These are phyloP conservation scores for Diutina mesorugosa DNA, from an alignment of 1,139 yeast species.

Conservation along the genomic window DNA sequence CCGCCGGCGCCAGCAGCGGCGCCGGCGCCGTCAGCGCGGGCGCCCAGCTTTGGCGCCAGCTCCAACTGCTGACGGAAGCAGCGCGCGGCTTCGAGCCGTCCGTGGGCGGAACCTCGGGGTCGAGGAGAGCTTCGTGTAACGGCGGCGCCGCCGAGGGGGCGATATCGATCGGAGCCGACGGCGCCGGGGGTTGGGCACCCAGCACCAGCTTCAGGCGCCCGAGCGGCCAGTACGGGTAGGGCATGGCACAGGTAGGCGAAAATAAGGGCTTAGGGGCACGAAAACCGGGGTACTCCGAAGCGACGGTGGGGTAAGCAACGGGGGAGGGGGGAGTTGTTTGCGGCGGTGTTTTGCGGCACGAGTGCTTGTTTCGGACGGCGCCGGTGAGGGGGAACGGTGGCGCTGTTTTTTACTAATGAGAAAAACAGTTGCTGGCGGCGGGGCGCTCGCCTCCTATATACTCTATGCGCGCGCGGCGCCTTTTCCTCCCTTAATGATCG, in stretches of 20 bases:
- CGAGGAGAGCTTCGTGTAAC: not conserved
- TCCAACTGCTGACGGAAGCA: not conserved
- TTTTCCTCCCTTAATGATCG: no score
- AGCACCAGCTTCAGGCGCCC: not conserved
- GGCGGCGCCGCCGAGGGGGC: not conserved
- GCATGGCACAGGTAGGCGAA: not conserved
- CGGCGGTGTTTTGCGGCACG: no score
- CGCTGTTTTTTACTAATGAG: no score
- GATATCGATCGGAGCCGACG: not conserved
- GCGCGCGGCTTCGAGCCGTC: not conserved
- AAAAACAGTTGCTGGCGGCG: not conserved
- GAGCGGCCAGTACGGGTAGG: constrained; percentile 1
- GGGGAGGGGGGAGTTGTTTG: no score
- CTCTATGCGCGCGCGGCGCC: not conserved
- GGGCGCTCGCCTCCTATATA: not conserved
- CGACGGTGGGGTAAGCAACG: no score
- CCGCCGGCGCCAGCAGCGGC: not conserved
- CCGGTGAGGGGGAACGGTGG: no score
- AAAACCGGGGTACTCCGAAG: no score
- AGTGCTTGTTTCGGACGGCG: no score
- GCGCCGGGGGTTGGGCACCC: not conserved
- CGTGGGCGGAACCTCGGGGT: not conserved
- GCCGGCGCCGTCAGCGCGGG: not conserved
- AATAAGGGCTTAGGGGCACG: no score
- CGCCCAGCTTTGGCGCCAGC: not conserved